Percentiles rank a stretch among this genome's conserved stretches.
Evolutionary conservation across 2,329 filamentous ascomycete species (phyloP).

Genomic region (Ophiostoma sp.): DNA sequence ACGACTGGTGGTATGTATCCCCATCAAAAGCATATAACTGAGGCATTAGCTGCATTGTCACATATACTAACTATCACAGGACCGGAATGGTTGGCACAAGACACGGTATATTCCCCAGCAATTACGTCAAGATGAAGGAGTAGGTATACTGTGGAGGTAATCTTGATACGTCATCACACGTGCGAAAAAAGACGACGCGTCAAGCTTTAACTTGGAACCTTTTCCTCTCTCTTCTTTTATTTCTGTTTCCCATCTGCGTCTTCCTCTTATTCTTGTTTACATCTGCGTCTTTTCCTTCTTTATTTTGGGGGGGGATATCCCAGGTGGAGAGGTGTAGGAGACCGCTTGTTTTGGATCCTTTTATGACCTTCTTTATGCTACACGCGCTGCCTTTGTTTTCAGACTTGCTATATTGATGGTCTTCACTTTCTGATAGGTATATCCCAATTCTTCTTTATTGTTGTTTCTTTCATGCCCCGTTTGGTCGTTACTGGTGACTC

Average conservation of each 20-base stretch:
- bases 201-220: neutral
- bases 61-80: constrained; percentile 42
- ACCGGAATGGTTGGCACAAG: constrained; percentile 80
- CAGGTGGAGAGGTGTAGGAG: neutral
- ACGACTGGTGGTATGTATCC: constrained; percentile 79
- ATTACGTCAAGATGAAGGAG: constrained; percentile 63
- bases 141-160: constrained; percentile 26
- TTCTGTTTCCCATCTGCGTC: neutral
- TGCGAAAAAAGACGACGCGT: neutral
- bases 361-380: neutral
- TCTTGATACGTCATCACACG: neutral
- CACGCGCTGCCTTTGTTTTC: constrained; percentile 2
- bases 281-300: neutral
- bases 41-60: neutral
- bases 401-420: neutral
- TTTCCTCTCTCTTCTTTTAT: neutral
- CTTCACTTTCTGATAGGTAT: constrained; percentile 5
- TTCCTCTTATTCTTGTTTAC: neutral
- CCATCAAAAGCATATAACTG: too few species aligned
- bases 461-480: neutral
- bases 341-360: neutral
- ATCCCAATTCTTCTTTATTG: constrained; percentile 1
- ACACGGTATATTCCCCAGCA: constrained; percentile 90
- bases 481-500: neutral
- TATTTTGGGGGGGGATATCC: constrained; percentile 1